A percentile compares a stretch with the other conserved stretches of the same genome.
Evolutionary conservation across 2,329 filamentous ascomycete species (phyloP).

Genomic region (Monilinia polystroma): DNA sequence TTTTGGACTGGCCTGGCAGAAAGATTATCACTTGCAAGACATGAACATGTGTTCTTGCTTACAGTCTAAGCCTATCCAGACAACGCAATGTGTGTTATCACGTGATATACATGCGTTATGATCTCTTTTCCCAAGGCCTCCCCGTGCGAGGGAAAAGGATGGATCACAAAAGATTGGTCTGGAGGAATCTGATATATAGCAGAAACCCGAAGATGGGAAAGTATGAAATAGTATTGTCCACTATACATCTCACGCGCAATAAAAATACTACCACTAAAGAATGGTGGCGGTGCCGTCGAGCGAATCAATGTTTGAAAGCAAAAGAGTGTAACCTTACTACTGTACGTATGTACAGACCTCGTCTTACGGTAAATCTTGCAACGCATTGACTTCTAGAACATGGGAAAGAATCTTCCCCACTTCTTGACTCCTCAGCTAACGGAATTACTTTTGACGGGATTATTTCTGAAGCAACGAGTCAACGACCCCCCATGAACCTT

Average conservation of each 20-base stretch:
- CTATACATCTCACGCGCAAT: background rate
- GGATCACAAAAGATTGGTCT: background rate
- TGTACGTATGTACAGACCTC: too few species aligned
- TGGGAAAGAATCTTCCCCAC: background rate
- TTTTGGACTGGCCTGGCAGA: too few species aligned
- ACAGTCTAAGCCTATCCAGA: background rate
- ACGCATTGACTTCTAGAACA: constrained; percentile 8
- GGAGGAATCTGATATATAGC: background rate
- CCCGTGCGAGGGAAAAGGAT: too few species aligned
- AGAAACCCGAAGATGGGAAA: background rate
- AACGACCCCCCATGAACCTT: too few species aligned
- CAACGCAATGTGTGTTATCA: background rate
- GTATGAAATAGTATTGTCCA: background rate
- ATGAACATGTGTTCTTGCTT: background rate
- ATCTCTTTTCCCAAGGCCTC: background rate
- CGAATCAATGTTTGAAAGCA: background rate
- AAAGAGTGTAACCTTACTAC: background rate
- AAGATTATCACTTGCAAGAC: too few species aligned
- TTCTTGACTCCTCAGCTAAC: background rate
- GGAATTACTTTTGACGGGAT: background rate
- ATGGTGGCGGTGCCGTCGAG: background rate
- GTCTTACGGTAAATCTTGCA: background rate
- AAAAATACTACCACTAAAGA: background rate
- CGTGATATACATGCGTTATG: background rate
- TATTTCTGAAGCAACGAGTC: background rate